These are phyloP conservation scores for Waltiozyma sp. DNA, from an alignment of 1,139 yeast species.

Conservation along the genomic window DNA sequence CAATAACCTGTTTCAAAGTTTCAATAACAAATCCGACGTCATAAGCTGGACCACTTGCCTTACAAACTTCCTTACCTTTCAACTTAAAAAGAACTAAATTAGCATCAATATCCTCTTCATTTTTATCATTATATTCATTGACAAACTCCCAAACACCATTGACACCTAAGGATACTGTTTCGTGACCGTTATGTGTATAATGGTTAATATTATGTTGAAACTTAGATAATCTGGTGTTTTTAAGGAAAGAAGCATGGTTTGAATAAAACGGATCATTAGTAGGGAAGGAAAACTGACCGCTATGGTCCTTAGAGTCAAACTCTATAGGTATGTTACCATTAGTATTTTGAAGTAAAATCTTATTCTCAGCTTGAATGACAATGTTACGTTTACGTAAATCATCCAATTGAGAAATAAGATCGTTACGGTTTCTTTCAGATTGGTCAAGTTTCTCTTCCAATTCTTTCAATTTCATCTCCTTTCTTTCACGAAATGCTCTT, in stretches of 20 bases:
- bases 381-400: conserved; percentile 41
- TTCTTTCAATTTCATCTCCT: conserved; percentile 63
- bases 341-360: conserved; percentile 29
- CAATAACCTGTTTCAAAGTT: conserved; percentile 6
- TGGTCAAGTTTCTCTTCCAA: conserved; percentile 47
- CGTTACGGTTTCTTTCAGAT: conserved; percentile 49
- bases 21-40: conserved; percentile 37
- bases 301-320: not conserved
- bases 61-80: conserved; percentile 63
- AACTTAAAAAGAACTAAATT: conserved; percentile 44
- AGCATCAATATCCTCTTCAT: conserved; percentile 43
- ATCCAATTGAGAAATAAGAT: conserved; percentile 43
- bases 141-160: conserved; percentile 81
- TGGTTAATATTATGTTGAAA: conserved; percentile 24
- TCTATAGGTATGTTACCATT: not conserved
- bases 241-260: conserved; percentile 8
- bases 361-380: conserved; percentile 48
- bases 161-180: conserved; percentile 34
- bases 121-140: conserved; percentile 34
- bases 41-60: conserved; percentile 80
- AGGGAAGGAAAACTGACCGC: conserved; percentile 18
- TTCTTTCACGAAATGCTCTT: conserved; percentile 79
- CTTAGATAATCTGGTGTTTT: conserved; percentile 11
- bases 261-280: conserved; percentile 13
- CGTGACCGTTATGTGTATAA: not conserved